Base-by-base conservation (phyloP, 2,329 filamentous ascomycete genomes). In the Xylariales sp. region DNA sequence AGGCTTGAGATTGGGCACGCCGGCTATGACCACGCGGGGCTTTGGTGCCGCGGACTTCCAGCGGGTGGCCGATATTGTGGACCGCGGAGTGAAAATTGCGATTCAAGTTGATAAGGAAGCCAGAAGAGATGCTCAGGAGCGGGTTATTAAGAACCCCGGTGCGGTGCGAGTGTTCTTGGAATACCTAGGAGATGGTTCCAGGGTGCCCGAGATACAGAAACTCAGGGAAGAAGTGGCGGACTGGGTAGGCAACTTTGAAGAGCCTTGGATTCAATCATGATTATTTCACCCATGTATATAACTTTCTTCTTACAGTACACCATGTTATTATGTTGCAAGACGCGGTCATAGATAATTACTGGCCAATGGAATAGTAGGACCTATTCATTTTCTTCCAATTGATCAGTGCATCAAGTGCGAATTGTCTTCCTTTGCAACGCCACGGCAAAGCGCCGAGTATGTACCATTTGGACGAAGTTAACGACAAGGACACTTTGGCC, bases 21-120 rank as follows among this genome's bases (percentile, higher is more conserved):
- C 93, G 0, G 93, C 93, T 51, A 98, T 98, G 93, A 97, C 93
- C 16, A 95, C 88, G 14, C 81, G 93, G 43, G 93, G 91, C n/a
- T 91, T 98, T 62, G 78, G 76, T 50, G 83, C 90, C 54, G 81
- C 84, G 39, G 93, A 98, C 65, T 98, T 97, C 65, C 78, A 79
- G 38, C 78, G 86, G 13, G 87, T 95, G 12, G 88, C 87, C 12
- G 85, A 88, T 55, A 87, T 94, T 46, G 86, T 95, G 37, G 86
- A 91, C 64, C 81, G 86, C 33, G 84, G 85, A 7, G 88, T 95
- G 32, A 79, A 77, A 20, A 88, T 95, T 50, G 83, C 88, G 2
- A 75, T 83, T 49, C 78, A 85, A 42, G 68, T 95, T 30, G 83
- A 90, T 63, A 87, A 80, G 62, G 76, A 78, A 43, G 83, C 82